Evolutionary conservation across 371 early-diverging fungal species (phyloP), one percentile per base, ranked within the genome.

Genomic region (Batrachochytrium dendrobatidis): DNA sequence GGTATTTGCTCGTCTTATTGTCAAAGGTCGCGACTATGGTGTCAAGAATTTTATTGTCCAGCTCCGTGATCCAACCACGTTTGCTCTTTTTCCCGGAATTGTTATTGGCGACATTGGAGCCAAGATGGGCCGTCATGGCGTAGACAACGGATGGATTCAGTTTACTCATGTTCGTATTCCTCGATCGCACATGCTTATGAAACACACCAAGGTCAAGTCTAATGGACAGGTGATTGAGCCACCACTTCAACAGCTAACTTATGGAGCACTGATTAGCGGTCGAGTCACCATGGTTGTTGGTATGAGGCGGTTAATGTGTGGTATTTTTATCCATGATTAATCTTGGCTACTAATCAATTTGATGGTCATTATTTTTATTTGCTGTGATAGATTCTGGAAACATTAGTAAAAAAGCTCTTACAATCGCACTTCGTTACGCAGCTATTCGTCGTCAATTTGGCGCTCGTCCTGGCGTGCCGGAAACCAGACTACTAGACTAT

Each of bases 391-490:
- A 92, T 73, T 86, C 88, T 55, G 91, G 85, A 29, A 86, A 91
- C 68, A 83, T 89, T 39, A 82, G 90, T 64, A 92, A 91, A 76
- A 90, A 91, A 70, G 94, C 93, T 8, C 75, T 93, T 45, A 83
- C 92, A 34, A 89, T 94, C 59, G 94, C 92, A 18, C 80, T 88
- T 34, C 88, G 95, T 52, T 94, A 94, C 63, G 91, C 89, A 58
- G 89, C 90, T 55, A 83, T 94, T 45, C 88, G 95, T 63, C 86
- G 94, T 44, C 94, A 93, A 73, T 94, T 94, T 67, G 82, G 72
- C 20, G 51, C 28, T 6, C 60, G 63, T 43, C 57, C 67, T 15
- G 57, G 54, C 29, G 63, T 71, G 20, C 67, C 63, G 46, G 94
- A 94, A 70, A 92, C 89, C 59, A 90, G 91, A 71, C 74, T 94